Percentiles rank a stretch among this genome's conserved stretches.
phyloP scores from a whole-genome alignment of 2,329 filamentous ascomycete genomes.

The Exophiala sp. region DNA sequence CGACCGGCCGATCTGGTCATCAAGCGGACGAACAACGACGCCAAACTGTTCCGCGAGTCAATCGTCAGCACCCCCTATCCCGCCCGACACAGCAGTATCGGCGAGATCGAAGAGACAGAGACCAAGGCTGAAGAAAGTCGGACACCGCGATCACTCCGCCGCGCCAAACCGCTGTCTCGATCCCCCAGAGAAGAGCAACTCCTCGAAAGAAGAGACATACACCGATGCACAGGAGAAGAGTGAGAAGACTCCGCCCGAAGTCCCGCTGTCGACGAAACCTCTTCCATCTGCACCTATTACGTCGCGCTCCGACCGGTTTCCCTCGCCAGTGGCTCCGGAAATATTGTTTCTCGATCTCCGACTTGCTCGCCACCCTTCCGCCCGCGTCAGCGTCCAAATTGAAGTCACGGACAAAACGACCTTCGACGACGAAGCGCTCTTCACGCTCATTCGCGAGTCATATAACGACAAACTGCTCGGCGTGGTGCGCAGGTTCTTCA shows the following conservation, averaged over 20 bases:
- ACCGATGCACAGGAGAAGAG: neutral
- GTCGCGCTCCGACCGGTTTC: slow-evolving; percentile 23
- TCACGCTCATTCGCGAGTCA: slow-evolving; percentile 20
- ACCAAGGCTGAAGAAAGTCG: neutral
- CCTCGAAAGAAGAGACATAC: neutral
- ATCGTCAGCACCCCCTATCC: slow-evolving; percentile 29
- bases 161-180: slow-evolving; percentile 10
- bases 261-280: slow-evolving; percentile 15
- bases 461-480: slow-evolving; percentile 25
- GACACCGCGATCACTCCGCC: slow-evolving; percentile 2
- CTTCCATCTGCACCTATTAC: neutral
- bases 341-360: slow-evolving; percentile 26
- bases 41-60: slow-evolving; percentile 24
- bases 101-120: slow-evolving; percentile 9
- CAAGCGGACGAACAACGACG: slow-evolving; percentile 13
- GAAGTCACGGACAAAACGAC: slow-evolving; percentile 21
- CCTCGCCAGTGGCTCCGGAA: slow-evolving; percentile 24
- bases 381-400: slow-evolving; percentile 19
- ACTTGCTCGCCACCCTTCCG: slow-evolving; percentile 21
- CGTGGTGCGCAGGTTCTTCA: slow-evolving; percentile 15
- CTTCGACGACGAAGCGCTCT: slow-evolving; percentile 29
- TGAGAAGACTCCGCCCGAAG: slow-evolving; percentile 9
- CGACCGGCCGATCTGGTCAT: slow-evolving; percentile 27
- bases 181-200: slow-evolving; percentile 7
- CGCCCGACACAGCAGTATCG: slow-evolving; percentile 20